Percentiles rank a stretch among this genome's conserved stretches.
Evolutionary conservation across 1,284 basidiomycete genomes (phyloP).

Genomic region (Volvariella surrecta): DNA sequence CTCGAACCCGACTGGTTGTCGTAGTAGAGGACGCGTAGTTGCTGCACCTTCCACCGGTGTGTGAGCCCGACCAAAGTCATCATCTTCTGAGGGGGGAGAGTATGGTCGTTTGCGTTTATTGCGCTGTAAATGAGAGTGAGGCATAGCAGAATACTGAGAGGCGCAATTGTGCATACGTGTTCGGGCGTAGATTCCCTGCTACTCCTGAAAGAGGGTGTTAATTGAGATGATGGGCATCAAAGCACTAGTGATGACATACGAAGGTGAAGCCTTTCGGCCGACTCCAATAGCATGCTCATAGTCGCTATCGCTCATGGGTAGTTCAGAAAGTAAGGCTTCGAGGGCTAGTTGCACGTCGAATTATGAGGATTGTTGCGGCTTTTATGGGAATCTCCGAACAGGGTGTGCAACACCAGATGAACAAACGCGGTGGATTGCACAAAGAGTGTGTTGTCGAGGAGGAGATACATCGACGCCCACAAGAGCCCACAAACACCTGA

Average conservation of each 20-base stretch:
- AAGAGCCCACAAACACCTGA: no score
- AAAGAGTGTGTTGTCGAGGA: no score
- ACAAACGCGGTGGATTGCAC: no score
- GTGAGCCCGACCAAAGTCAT: constrained; percentile 18
- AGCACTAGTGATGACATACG: constrained; percentile 15
- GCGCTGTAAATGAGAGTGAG: constrained; percentile 16
- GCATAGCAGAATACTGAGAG: constrained; percentile 2
- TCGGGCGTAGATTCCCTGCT: constrained; percentile 46
- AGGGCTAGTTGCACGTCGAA: no score
- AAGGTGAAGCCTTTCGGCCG: constrained; percentile 19
- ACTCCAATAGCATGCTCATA: constrained; percentile 11
- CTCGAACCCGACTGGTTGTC: constrained; percentile 44
- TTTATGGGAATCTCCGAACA: no score
- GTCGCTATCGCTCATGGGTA: not conserved
- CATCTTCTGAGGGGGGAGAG: constrained; percentile 45
- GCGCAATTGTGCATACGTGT: constrained; percentile 19
- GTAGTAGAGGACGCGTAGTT: constrained; percentile 41
- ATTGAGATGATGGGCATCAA: not conserved
- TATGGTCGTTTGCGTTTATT: constrained; percentile 33
- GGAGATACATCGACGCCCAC: no score
- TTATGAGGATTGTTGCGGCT: no score
- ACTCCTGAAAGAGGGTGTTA: constrained; percentile 27
- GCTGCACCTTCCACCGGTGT: constrained; percentile 28
- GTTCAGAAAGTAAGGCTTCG: no score
- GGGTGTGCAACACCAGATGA: no score